Conservation (phyloP, 768 basidiomycete genomes). For the Calocera viscosa region DNA sequence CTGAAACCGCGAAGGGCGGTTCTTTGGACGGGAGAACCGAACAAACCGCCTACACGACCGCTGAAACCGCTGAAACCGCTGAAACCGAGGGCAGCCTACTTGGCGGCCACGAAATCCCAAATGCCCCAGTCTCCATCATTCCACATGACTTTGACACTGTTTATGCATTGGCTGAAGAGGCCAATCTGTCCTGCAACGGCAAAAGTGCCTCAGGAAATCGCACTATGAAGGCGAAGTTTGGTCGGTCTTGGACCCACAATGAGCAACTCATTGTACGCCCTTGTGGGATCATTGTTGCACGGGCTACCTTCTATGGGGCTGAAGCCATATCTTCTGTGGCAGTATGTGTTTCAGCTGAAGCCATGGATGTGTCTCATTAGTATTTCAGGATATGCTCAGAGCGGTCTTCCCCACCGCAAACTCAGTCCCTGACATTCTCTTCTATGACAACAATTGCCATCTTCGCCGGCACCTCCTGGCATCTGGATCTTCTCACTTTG, state of each 20-base stretch:
- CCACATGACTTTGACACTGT: neutral
- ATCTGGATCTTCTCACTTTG: slow-evolving; percentile 16
- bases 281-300: slow-evolving; percentile 9
- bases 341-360: neutral
- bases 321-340: slow-evolving; percentile 5
- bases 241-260: slow-evolving; percentile 8
- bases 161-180: neutral
- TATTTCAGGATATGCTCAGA: neutral
- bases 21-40: too few relatives aligned
- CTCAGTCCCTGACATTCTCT: slow-evolving; percentile 7
- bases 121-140: neutral
- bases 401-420: neutral
- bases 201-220: neutral
- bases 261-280: slow-evolving; percentile 11
- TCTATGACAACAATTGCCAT: slow-evolving; percentile 21
- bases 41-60: too few relatives aligned
- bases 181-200: neutral
- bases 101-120: neutral
- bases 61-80: too few relatives aligned
- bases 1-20: too few relatives aligned
- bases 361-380: neutral
- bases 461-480: slow-evolving; percentile 6
- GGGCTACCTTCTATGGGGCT: slow-evolving; percentile 7
- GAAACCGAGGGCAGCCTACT: too few relatives aligned
- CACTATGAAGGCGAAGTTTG: neutral